phyloP scores from a whole-genome alignment of 257 asterid species.

The Solanum sparsipilum region DNA sequence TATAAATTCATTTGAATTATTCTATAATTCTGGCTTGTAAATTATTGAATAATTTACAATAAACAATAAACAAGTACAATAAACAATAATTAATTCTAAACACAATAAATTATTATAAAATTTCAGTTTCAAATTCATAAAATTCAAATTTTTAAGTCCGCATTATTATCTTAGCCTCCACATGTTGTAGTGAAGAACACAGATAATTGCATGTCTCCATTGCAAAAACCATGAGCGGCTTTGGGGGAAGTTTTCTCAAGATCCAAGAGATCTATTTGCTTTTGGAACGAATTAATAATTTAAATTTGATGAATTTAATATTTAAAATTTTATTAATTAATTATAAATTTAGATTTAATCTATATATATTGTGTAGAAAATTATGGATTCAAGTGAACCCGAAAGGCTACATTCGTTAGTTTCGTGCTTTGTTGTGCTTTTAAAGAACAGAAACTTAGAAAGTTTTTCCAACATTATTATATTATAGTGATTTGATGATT shows the following conservation, averaged over 20 bases:
- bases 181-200: not conserved
- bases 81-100: too few species aligned
- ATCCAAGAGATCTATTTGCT: not conserved
- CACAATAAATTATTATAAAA: too few species aligned
- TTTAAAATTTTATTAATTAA: too few species aligned
- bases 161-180: not conserved
- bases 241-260: not conserved
- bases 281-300: not conserved
- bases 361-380: not conserved
- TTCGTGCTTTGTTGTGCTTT: not conserved
- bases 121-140: not conserved
- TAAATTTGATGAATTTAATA: too few species aligned
- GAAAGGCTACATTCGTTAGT: not conserved
- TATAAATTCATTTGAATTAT: not conserved
- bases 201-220: not conserved
- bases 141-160: not conserved
- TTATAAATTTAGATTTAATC: too few species aligned
- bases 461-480: not conserved
- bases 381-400: not conserved
- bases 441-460: not conserved
- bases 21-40: not conserved
- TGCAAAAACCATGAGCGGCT: not conserved
- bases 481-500: not conserved
- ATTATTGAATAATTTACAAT: too few species aligned
- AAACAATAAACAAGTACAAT: too few species aligned